Base-by-base conservation (phyloP, 768 basidiomycete species). In the Lactarius indigo region DNA sequence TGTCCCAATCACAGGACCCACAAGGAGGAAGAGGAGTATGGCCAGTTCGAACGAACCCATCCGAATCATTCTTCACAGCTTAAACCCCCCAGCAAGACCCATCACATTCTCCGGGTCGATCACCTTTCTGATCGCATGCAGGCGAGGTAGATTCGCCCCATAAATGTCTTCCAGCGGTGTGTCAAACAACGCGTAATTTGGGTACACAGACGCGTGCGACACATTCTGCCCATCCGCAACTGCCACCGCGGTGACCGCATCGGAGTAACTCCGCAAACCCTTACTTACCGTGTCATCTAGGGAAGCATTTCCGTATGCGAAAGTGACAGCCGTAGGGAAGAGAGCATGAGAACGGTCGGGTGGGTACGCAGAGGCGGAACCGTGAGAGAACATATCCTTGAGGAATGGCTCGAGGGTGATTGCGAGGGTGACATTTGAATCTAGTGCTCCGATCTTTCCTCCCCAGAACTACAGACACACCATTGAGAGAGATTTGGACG, bases 401-500 rank as follows among this genome's bases (percentile, higher is more conserved):
- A 42, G 31, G 10, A 60, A 44, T 18, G 39, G 64, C 15, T 65
- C 52, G 1, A 60, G 17, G 8, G n/a, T 20, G n/a, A 39, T 1
- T 8, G 1, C 1, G 15, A 60, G 0, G 30, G 28, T 15, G 12
- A 41, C 2, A n/a, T 39, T 33, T 23, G 33, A 23, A 23, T 60
- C 39, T 2, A 60, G 30, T 20, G 31, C 30, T 13, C 0, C 30
- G 54, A 60, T 10, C 52, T 10, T 15, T 5, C 17, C 15, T 41
- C 59, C 64, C 64, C 64, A 65, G 18, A 60, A 35, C 64, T 65
- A 3, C 23, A 23, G 10, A 13, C n/a, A 12, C 5, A 4, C 12
- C 23, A 5, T 23, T 50, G n/a, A 23, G 47, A 23, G 10, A 13
- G 5, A 5, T 23, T 23, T 4, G n/a, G 10, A 50, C 47, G 5